Base-by-base conservation (phyloP, 2,329 filamentous ascomycete species). In the Claviceps africana region DNA sequence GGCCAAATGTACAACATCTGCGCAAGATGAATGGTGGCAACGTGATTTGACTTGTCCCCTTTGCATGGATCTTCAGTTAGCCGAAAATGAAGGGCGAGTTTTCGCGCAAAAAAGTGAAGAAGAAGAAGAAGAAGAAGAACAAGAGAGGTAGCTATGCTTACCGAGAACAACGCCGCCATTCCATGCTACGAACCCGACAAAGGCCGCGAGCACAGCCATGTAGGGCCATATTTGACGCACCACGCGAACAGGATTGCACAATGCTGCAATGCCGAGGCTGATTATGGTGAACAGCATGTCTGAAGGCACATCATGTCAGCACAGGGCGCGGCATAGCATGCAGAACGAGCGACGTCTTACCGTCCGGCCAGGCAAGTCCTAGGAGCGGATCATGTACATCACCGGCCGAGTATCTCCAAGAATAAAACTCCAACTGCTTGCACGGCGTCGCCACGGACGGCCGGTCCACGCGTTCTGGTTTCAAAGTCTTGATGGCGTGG, bases 1-100 rank as follows among this genome's bases (percentile, higher is more conserved):
- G 90, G 85, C 86, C 89, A 95, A 58, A 97, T 83, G 63, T 98
- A 98, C 19, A 97, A 82, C 79, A 98, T 86, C 68, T 98, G 93
- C 0, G 91, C 78, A 5, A 93, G 70, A 63, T 98, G 91, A 13
- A 97, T 71, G 1, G 89, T 93, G 0, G 90, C 89, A 33, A 93
- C 76, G 62, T 98, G 93, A 62, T 95, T 96, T 28, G 87, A 84
- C 69, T 96, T 97, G 68, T 98, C 93, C 39, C 90, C 87, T 88
- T 52, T n/a, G n/a, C n/a, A n/a, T n/a, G n/a, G n/a, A n/a, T n/a
- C n/a, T n/a, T n/a, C n/a, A n/a, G n/a, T n/a, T n/a, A n/a, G n/a
- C n/a, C n/a, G n/a, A n/a, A n/a, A n/a, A n/a, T n/a, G n/a, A n/a
- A n/a, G n/a, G n/a, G n/a, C n/a, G n/a, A n/a, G n/a, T n/a, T n/a